Base-by-base conservation (phyloP, 768 basidiomycete species). In the Suillus clintonianus region DNA sequence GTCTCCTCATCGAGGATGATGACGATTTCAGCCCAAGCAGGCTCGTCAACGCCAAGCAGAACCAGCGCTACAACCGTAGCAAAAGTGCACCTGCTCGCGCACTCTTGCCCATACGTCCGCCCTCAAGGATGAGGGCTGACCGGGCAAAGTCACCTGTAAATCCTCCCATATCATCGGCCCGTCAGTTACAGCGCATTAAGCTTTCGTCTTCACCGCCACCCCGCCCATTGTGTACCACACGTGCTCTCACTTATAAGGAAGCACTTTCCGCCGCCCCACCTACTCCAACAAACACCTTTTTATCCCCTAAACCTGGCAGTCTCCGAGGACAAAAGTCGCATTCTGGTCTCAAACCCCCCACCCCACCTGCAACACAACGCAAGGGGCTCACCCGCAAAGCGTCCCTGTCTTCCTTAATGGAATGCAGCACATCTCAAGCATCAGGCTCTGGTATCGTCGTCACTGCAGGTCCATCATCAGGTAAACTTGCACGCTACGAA, bases 301-400 rank as follows among this genome's bases (percentile, higher is more conserved):
- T 90, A 64, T 77, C 86, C 19, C 80, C 85, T 47, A 93, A 91
- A 76, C 86, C 89, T 63, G 87, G 85, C 59, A 89, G 89, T 73
- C 84, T 94, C 65, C 88, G 92, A 27, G 89, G 88, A 22, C 92
- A 94, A 79, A 94, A 94, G 71, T 93, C 92, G 3, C 90, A 92
- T 71, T 87, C 90, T 7, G 91, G 89, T 42, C 83, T 94, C 60
- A 93, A 94, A 71, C 87, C 89, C 2, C 87, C 89, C 32, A 86
- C 86, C 6, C 89, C 91, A 36, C 86, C 90, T n/a, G 73, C 85
- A 27, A 82, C 83, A 32, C 79, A 84, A 56, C 85, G 88, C 37
- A 85, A 83, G 68, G 70, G 62, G 43, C 82, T 92, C 61, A 79
- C 85, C 24, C 86, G 92, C 69, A 92, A 94, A 76, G 91, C 91